Percentiles rank a stretch among this genome's conserved stretches.
These are phyloP conservation scores for Knoxia roxburghii DNA, from an alignment of 257 asterid species.

Conservation along the genomic window DNA sequence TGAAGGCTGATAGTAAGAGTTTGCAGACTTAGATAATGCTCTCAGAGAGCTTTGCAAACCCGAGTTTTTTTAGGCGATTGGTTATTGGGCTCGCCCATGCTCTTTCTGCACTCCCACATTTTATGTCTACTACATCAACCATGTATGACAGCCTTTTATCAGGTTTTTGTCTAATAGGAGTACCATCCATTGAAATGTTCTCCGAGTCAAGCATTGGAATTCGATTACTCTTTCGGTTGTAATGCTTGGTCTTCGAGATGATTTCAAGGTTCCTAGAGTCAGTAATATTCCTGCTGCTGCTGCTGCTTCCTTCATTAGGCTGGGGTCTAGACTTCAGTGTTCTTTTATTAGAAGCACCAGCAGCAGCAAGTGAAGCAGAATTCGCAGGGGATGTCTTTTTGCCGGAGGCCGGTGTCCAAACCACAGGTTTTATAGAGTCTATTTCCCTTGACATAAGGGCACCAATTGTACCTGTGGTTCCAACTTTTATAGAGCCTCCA, in stretches of 20 bases:
- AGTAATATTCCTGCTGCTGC: slow-evolving; percentile 20
- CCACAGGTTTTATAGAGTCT: slow-evolving; percentile 40
- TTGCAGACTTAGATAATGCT: slow-evolving; percentile 23
- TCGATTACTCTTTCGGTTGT: slow-evolving; percentile 35
- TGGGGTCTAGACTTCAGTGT: slow-evolving; percentile 28
- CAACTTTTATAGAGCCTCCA: slow-evolving; percentile 75
- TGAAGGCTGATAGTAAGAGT: slow-evolving; percentile 34
- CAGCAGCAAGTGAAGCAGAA: slow-evolving; percentile 22
- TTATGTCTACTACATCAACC: slow-evolving; percentile 73
- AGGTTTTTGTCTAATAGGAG: slow-evolving; percentile 51
- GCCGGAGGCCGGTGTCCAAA: slow-evolving; percentile 19
- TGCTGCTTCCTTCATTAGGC: slow-evolving; percentile 51
- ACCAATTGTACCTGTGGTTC: slow-evolving; percentile 75
- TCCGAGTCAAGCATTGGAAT: slow-evolving; percentile 64
- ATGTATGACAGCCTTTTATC: slow-evolving; percentile 36
- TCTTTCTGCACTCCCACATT: slow-evolving; percentile 56
- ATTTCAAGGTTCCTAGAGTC: slow-evolving; percentile 27
- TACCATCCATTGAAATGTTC: slow-evolving; percentile 41
- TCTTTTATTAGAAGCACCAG: slow-evolving; percentile 30
- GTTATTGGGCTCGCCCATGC: slow-evolving; percentile 53
- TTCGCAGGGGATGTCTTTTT: slow-evolving; percentile 13
- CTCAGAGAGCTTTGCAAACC: slow-evolving; percentile 62
- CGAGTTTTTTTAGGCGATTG: slow-evolving; percentile 56
- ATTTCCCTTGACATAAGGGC: slow-evolving; percentile 74
- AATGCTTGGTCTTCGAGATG: slow-evolving; percentile 37